These are phyloP conservation scores for Boletus reticulatus DNA, from an alignment of 768 basidiomycete species.

Conservation along the genomic window DNA sequence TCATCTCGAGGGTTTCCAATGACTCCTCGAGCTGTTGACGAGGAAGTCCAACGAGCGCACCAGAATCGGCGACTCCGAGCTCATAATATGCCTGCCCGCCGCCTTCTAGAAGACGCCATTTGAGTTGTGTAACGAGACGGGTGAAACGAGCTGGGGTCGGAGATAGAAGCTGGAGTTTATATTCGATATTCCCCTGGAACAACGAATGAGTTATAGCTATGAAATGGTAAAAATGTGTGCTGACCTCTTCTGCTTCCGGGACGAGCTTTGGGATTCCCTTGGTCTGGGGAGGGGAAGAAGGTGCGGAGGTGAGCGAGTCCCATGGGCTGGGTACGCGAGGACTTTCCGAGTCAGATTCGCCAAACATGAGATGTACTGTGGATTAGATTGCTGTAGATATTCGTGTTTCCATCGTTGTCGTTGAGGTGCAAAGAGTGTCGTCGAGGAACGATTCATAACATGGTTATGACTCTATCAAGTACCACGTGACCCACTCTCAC, in stretches of 20 bases:
- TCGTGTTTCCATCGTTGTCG: slow-evolving; percentile 51
- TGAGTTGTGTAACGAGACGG: slow-evolving; percentile 90
- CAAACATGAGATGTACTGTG: slow-evolving; percentile 54
- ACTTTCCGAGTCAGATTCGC: slow-evolving; percentile 79
- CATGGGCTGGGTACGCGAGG: slow-evolving; percentile 79
- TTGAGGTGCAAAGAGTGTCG: not conserved
- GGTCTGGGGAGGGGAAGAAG: slow-evolving; percentile 39
- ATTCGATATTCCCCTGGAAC: slow-evolving; percentile 82
- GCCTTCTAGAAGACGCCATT: slow-evolving; percentile 89
- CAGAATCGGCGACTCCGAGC: slow-evolving; percentile 82
- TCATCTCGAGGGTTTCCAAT: slow-evolving; percentile 84
- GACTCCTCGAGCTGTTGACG: slow-evolving; percentile 74
- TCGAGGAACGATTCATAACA: not conserved
- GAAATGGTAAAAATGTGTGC: slow-evolving; percentile 2
- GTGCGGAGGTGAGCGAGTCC: slow-evolving; percentile 67
- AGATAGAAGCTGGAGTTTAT: slow-evolving; percentile 86
- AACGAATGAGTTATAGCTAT: not conserved
- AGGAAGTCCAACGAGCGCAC: slow-evolving; percentile 78
- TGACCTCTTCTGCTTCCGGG: slow-evolving; percentile 69
- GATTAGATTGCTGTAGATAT: slow-evolving; percentile 38
- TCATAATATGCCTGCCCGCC: slow-evolving; percentile 85
- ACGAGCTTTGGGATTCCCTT: slow-evolving; percentile 59
- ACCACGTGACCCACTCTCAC: slow-evolving; percentile 17
- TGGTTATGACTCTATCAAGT: not conserved
- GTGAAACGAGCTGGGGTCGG: slow-evolving; percentile 75